These are phyloP conservation scores for Vicia villosa DNA, from an alignment of 306 rosid genomes.

Conservation along the genomic window DNA sequence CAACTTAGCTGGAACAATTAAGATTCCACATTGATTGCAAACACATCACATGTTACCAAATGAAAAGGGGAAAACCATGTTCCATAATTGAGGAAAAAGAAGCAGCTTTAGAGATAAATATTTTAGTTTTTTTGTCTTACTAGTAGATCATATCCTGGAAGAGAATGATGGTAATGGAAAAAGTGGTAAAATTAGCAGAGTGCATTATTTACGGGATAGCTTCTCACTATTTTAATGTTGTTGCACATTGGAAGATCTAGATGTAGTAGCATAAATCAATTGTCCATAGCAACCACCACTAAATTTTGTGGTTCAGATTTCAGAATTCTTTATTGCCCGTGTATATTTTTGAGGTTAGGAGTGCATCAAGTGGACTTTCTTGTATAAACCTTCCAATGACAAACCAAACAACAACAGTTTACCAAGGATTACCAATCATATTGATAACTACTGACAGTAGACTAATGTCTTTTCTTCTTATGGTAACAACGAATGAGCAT, in stretches of 20 bases:
- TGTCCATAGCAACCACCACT: not conserved
- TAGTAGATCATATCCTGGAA: not conserved
- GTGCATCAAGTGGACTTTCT: not conserved
- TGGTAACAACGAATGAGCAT: too few species aligned
- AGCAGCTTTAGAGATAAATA: not conserved
- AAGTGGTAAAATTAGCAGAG: not conserved
- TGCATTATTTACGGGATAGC: not conserved
- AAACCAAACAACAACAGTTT: not conserved
- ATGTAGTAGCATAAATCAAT: not conserved
- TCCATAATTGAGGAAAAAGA: too few species aligned
- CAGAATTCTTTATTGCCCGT: not conserved
- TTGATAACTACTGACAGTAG: not conserved
- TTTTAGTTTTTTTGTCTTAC: not conserved
- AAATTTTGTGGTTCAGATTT: not conserved
- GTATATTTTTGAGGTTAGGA: not conserved
- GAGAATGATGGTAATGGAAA: not conserved
- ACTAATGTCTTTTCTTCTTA: not conserved
- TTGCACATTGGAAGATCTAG: not conserved
- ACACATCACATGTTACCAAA: constrained; percentile 37
- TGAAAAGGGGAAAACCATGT: not conserved
- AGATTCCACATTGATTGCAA: constrained; percentile 33
- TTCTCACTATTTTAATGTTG: too few species aligned
- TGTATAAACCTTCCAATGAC: not conserved
- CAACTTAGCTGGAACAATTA: constrained; percentile 40
- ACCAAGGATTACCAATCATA: constrained; percentile 9